These are phyloP conservation scores for Fragaria ananassa DNA, from an alignment of 306 rosid genomes.

Conservation along the genomic window DNA sequence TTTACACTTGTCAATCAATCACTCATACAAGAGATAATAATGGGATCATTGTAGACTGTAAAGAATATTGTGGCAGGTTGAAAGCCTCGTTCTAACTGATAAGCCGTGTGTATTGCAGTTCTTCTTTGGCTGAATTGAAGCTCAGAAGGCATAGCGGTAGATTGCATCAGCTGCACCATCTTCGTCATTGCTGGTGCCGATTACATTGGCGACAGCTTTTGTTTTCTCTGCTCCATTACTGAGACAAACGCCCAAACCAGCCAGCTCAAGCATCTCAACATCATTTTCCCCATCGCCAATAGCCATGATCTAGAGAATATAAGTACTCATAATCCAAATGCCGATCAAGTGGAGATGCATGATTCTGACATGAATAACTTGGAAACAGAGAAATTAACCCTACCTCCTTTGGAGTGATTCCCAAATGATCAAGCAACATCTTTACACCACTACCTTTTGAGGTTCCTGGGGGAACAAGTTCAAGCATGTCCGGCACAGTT, in stretches of 20 bases:
- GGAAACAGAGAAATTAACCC: neutral
- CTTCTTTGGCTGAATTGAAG: constrained; percentile 21
- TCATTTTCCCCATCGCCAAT: constrained; percentile 98
- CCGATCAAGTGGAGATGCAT: neutral
- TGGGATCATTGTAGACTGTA: neutral
- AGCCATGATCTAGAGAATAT: constrained; percentile 70
- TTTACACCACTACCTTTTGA: constrained; percentile 86
- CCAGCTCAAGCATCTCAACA: constrained; percentile 86
- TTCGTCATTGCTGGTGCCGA: constrained; percentile 86
- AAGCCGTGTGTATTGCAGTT: neutral
- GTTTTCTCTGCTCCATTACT: constrained; percentile 78
- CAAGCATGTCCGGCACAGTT: constrained; percentile 86
- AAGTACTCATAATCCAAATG: neutral
- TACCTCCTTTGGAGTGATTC: constrained; percentile 77
- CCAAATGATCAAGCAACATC: constrained; percentile 77
- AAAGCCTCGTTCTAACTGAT: neutral
- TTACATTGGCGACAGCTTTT: constrained; percentile 70
- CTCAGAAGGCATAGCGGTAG: constrained; percentile 75
- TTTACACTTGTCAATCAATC: too few species aligned
- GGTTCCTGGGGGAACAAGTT: constrained; percentile 83
- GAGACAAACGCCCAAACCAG: constrained; percentile 79
- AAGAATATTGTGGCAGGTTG: constrained; percentile 4
- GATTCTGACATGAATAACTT: neutral
- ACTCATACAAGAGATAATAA: neutral
- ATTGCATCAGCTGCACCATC: constrained; percentile 94